Evolutionary conservation across 2,329 filamentous ascomycete species (phyloP).

Genomic region (Emmonsia crescens): DNA sequence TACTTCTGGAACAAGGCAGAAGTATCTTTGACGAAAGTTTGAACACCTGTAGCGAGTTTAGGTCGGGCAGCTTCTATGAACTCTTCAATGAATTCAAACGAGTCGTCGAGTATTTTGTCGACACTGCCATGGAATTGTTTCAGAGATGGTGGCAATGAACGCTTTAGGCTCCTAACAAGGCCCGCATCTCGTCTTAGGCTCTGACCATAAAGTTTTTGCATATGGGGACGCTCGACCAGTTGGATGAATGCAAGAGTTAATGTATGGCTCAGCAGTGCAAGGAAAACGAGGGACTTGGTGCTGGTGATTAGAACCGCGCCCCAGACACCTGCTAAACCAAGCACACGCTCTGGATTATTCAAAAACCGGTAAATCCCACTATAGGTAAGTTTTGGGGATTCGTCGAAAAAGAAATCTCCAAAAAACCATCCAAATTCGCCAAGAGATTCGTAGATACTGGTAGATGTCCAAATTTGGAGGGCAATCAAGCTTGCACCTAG

Average conservation of each 20-base stretch:
- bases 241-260: conserved; percentile 81
- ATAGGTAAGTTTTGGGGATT: conserved; percentile 80
- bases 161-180: conserved; percentile 80
- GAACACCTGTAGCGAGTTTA: conserved; percentile 76
- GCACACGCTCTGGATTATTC: conserved; percentile 91
- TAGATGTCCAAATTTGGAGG: conserved; percentile 83
- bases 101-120: conserved; percentile 75
- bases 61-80: conserved; percentile 76
- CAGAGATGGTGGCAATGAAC: conserved; percentile 72
- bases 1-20: conserved; percentile 81
- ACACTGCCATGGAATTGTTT: conserved; percentile 76
- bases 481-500: conserved; percentile 69
- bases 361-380: conserved; percentile 95
- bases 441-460: conserved; percentile 88
- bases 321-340: conserved; percentile 92
- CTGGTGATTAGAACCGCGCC: conserved; percentile 87
- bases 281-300: conserved; percentile 73
- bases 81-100: conserved; percentile 81
- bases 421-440: conserved; percentile 99
- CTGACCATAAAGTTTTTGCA: conserved; percentile 92
- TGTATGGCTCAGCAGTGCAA: conserved; percentile 76
- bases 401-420: conserved; percentile 96
- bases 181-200: conserved; percentile 78
- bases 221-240: conserved; percentile 89
- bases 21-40: conserved; percentile 78